Evolutionary conservation across 352 stramenopile genomes (phyloP), one percentile per base, ranked within the genome.

Genomic region (Globisporangium orthogonon): DNA sequence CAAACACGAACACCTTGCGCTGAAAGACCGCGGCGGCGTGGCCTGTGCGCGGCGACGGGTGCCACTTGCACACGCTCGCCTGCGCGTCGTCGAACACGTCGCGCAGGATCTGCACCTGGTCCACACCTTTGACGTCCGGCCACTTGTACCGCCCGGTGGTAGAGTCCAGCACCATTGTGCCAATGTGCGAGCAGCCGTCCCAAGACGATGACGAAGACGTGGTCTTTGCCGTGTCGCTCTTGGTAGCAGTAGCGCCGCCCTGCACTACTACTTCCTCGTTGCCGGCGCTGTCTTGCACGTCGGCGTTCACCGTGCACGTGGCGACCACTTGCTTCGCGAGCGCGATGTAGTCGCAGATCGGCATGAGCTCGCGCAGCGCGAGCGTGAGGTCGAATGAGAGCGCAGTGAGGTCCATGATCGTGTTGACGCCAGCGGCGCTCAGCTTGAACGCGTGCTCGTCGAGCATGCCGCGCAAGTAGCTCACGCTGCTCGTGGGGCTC

Each of bases 331-430:
- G 60, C 52, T 76, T 82, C 43, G 81, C 78, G 14, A 91, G 51
- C 7, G 74, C 63, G 28, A 86, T 77, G 65, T 88, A 91, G 58
- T 91, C 81, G 35, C 81, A 91, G 30, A 89, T 70, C 13, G 80
- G 76, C 66, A 89, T 83, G 5, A 69, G 50, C 10, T 71, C 40
- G 1, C 80, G 76, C n/a, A 91, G 58, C 15, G 60, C 37, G 47
- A 91, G 61, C 0, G 73, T 83, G 41, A 70, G 62, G 50, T 85
- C 78, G n/a, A 73, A 76, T 1, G 70, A 54, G 4, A 91, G 45
- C 13, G 61, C 54, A 13, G 78, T 84, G 13, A 98, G 76, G 28
- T 98, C 86, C 40, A 60, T 50, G 56, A 98, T 87, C 33, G 76
- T 89, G 10, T 75, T 65, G 31, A 98, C 70, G 15, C 87, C 83